Conservation (phyloP, 2,329 filamentous ascomycete species). For the Sclerotinia sclerotiorum region DNA sequence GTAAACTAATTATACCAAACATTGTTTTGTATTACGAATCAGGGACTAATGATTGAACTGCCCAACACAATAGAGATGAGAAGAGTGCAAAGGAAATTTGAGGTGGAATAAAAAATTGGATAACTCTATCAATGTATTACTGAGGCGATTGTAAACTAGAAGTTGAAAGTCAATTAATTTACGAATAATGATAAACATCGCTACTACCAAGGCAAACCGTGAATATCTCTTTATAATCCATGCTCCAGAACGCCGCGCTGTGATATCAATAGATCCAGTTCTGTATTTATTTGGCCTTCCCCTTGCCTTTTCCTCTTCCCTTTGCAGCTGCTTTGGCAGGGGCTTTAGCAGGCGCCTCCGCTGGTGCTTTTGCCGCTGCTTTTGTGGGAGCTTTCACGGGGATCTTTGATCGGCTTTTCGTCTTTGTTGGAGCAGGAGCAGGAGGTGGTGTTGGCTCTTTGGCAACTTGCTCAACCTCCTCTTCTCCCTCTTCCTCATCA, state of each 20-base stretch:
- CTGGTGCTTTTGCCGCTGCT: conserved; percentile 17
- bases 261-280: background rate
- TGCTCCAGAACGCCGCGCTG: conserved; percentile 22
- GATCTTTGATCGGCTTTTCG: conserved; percentile 25
- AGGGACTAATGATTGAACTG: background rate
- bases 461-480: conserved; percentile 30
- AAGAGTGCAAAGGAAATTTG: background rate
- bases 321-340: conserved; percentile 19
- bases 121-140: background rate
- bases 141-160: background rate
- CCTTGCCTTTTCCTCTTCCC: conserved; percentile 28
- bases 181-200: background rate
- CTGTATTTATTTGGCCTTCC: conserved; percentile 21
- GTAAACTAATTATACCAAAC: too few species aligned
- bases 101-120: background rate
- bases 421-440: conserved; percentile 37
- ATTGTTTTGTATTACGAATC: too few species aligned
- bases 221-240: background rate
- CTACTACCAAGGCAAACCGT: background rate
- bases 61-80: background rate
- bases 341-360: conserved; percentile 43
- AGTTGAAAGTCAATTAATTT: background rate
- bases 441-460: conserved; percentile 33
- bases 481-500: conserved; percentile 30
- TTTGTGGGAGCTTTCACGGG: conserved; percentile 39